Base-by-base conservation (phyloP, 2,329 filamentous ascomycete species). In the Paraconiothyrium sp. region DNA sequence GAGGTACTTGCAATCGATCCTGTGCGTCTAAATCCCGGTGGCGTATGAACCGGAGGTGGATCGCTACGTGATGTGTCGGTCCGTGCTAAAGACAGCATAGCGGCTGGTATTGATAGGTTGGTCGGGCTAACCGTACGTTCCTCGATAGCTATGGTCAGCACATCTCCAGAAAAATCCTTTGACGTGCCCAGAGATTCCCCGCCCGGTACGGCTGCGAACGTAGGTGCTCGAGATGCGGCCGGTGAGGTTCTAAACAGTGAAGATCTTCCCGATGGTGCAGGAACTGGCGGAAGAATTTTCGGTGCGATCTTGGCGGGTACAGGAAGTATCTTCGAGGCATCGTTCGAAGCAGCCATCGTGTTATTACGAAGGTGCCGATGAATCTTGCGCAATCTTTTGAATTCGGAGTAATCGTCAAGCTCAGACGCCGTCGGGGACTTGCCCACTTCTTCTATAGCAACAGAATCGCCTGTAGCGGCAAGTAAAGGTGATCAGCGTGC, bases 341-440 rank as follows among this genome's bases (percentile, higher is more conserved):
- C 39, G 7, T 20, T 4, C 13, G 34, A 22, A 44, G 54, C 24
- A 34, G 54, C 13, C 27, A 32, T 11, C 32, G 6, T 48, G 11
- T 54, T 56, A 43, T 27, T 32, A 14, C 43, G 67, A 0, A 55
- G 34, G 3, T 72, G 69, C 5, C 67, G 70, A 22, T 72, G 49
- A 16, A 67, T 16, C 11, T 67, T 75, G 9, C 73, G 69, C 8
- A 82, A 61, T 1, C 80, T 78, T 65, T 84, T 84, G 72, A 82
- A 84, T 54, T 83, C 81, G 5, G 67, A 64, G 59, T 84, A 84
- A 57, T 84, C 82, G 61, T 84, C 83, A 6, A 82, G 63, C 58
- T 84, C 82, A 46, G 79, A 79, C 0, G 79, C 72, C 14, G 72
- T 76, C 0, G 83, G 83, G 34, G 77, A 77, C 44, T 69, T 69